These are phyloP conservation scores for Amyloporia xantha DNA, from an alignment of 768 basidiomycete species.

Conservation along the genomic window DNA sequence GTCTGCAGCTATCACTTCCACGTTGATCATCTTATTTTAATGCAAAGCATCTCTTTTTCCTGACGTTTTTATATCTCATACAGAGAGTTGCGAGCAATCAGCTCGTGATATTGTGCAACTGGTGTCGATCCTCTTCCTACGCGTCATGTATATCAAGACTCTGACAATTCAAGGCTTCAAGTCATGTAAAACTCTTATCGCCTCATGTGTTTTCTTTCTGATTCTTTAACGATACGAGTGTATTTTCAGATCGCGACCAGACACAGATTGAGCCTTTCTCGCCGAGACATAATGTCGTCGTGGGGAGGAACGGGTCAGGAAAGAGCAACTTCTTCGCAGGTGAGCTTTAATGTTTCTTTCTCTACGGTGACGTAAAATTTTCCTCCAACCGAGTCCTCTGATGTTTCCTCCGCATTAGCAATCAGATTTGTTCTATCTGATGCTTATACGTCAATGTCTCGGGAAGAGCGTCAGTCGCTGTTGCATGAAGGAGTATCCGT, in stretches of 20 bases:
- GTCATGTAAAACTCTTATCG: conserved; percentile 69
- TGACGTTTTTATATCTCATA: no score
- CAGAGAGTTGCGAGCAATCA: no score
- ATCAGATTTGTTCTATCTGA: conserved; percentile 98
- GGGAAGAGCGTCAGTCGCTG: conserved; percentile 89
- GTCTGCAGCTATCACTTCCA: not conserved
- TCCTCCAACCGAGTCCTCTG: not conserved
- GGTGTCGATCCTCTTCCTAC: not conserved
- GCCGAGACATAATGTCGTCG: conserved; percentile 90
- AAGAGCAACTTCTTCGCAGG: conserved; percentile 99
- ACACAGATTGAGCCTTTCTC: conserved; percentile 94
- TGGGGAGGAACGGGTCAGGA: conserved; percentile 94
- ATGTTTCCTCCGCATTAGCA: no score
- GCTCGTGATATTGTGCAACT: no score
- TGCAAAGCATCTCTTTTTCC: no score
- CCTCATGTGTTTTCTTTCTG: no score
- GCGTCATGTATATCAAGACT: conserved; percentile 76
- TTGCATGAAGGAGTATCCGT: conserved; percentile 90
- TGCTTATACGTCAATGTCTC: conserved; percentile 92
- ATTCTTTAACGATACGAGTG: not conserved
- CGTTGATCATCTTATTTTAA: no score
- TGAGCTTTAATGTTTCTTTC: no score
- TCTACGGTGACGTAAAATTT: no score
- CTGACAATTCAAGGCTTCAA: conserved; percentile 95
- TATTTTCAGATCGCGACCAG: conserved; percentile 66